Evolutionary conservation across 768 basidiomycete genomes (phyloP).

Genomic region (Suillus ampliporus): DNA sequence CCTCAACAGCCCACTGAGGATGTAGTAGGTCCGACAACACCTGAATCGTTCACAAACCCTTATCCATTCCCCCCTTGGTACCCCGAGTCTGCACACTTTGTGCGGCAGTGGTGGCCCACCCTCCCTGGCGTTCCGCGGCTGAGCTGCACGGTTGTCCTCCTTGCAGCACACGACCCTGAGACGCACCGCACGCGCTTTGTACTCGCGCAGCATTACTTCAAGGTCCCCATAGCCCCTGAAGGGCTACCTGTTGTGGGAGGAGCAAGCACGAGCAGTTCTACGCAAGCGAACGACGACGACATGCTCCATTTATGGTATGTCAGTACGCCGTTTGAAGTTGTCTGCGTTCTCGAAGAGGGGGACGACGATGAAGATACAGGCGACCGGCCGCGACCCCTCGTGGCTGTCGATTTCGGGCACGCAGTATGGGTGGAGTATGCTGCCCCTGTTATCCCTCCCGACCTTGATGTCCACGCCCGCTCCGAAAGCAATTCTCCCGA

Average conservation of each 20-base stretch:
- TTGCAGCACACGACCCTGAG: slow-evolving; percentile 64
- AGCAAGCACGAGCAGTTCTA: slow-evolving; percentile 12
- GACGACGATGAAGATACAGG: slow-evolving; percentile 36
- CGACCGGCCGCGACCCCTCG: slow-evolving; percentile 67
- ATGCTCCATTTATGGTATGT: slow-evolving; percentile 77
- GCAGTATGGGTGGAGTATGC: slow-evolving; percentile 80
- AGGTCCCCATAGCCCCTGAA: slow-evolving; percentile 57
- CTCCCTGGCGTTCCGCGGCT: slow-evolving; percentile 65
- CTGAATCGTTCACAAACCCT: slow-evolving; percentile 51
- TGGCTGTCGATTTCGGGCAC: slow-evolving; percentile 89
- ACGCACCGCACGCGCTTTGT: slow-evolving; percentile 67
- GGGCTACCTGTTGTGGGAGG: slow-evolving; percentile 22
- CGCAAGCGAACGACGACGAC: slow-evolving; percentile 48
- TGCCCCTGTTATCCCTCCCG: slow-evolving; percentile 16
- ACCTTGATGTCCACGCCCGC: neutral
- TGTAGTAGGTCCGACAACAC: neutral
- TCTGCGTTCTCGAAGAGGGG: slow-evolving; percentile 60
- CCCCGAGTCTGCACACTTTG: slow-evolving; percentile 77
- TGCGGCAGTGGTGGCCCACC: slow-evolving; percentile 83
- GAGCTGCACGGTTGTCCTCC: slow-evolving; percentile 74
- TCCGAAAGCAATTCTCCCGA: neutral
- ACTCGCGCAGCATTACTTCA: slow-evolving; percentile 78
- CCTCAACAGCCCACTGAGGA: slow-evolving; percentile 16
- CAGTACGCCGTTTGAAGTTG: slow-evolving; percentile 72
- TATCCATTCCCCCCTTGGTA: slow-evolving; percentile 73